Percentiles rank a stretch among this genome's conserved stretches.
phyloP scores from a whole-genome alignment of 345 rosid species.

The Moricandia moricandioides region DNA sequence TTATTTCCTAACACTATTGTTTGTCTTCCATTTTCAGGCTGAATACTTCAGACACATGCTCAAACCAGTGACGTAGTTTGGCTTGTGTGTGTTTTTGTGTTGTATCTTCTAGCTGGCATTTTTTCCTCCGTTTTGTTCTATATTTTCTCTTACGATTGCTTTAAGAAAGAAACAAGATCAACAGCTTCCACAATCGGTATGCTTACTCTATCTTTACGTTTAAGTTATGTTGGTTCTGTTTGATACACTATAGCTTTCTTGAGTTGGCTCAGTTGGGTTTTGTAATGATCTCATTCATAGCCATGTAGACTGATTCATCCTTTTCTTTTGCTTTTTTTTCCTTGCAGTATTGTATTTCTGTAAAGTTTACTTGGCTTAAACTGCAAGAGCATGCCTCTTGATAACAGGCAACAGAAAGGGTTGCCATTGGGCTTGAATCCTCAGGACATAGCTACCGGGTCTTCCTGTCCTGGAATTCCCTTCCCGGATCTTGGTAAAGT shows the following conservation, averaged over 20 bases:
- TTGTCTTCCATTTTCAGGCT: constrained; percentile 55
- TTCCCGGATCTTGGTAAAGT: constrained; percentile 38
- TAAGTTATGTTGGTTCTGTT: not conserved
- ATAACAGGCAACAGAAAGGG: constrained; percentile 43
- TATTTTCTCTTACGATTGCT: constrained; percentile 36
- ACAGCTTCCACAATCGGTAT: constrained; percentile 44
- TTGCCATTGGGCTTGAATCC: constrained; percentile 43
- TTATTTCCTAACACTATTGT: constrained; percentile 4
- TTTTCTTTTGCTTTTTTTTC: not conserved
- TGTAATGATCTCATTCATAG: constrained; percentile 31
- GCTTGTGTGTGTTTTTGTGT: constrained; percentile 20
- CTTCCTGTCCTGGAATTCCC: constrained; percentile 36
- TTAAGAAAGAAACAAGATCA: constrained; percentile 38
- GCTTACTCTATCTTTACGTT: constrained; percentile 12
- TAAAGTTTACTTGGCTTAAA: constrained; percentile 40
- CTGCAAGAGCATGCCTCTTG: constrained; percentile 50
- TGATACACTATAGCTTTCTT: not conserved
- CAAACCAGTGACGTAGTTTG: constrained; percentile 94
- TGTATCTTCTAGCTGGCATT: constrained; percentile 47
- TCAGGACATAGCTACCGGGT: constrained; percentile 39
- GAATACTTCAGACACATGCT: constrained; percentile 94
- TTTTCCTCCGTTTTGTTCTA: not conserved
- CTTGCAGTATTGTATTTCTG: constrained; percentile 30
- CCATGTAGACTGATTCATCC: constrained; percentile 37
- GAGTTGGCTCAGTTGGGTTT: not conserved